Evolutionary conservation across 2,329 filamentous ascomycete species (phyloP).

Genomic region (Diaporthe batatas): DNA sequence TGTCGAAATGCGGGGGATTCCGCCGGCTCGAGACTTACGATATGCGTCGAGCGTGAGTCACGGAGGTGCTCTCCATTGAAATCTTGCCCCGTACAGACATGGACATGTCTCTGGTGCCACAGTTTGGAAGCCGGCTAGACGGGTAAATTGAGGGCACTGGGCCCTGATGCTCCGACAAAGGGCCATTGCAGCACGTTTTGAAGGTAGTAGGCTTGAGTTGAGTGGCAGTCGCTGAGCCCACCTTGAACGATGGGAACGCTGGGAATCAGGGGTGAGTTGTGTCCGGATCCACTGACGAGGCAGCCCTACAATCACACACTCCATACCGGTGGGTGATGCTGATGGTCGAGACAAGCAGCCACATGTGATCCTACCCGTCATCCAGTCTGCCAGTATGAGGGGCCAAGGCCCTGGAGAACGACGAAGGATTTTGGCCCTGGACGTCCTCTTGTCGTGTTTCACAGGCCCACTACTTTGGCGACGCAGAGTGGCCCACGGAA

Average conservation of each 20-base stretch:
- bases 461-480: not conserved
- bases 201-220: not conserved
- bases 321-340: not conserved
- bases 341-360: not conserved
- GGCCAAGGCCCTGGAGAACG: not conserved
- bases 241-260: not conserved
- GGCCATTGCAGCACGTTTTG: not conserved
- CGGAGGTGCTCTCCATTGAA: not conserved
- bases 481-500: not conserved
- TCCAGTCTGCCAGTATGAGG: not conserved
- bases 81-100: not conserved
- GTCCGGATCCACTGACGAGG: slow-evolving; percentile 7
- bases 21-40: not conserved
- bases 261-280: not conserved
- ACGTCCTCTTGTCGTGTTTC: not conserved
- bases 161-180: not conserved
- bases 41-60: not conserved
- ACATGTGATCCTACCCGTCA: not conserved
- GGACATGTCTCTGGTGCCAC: not conserved
- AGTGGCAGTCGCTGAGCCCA: not conserved
- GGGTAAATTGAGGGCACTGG: not conserved
- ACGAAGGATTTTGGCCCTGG: not conserved
- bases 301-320: slow-evolving; percentile 5
- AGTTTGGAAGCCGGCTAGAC: not conserved
- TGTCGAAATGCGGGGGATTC: no score